Evolutionary conservation across 495 filamentous ascomycete species (phyloP).

Genomic region (Echria macrotheca): DNA sequence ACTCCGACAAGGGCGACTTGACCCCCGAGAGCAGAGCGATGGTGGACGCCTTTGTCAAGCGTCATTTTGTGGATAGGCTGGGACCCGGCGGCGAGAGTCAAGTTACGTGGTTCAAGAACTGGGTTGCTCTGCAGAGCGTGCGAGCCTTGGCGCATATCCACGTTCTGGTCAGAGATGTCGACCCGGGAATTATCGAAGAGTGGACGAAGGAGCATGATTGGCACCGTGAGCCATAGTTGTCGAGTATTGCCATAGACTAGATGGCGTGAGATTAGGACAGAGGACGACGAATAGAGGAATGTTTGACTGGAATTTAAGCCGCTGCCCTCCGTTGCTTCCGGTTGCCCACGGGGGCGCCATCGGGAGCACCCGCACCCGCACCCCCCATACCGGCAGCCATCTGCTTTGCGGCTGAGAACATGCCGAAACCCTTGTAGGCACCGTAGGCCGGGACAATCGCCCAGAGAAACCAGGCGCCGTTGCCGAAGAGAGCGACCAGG

Average conservation of each 20-base stretch:
- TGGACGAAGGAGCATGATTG: conserved; percentile 50
- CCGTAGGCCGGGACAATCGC: conserved; percentile 65
- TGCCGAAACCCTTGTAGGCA: conserved; percentile 60
- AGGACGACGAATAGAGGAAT: neutral
- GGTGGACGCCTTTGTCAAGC: conserved; percentile 62
- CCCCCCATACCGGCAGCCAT: conserved; percentile 50
- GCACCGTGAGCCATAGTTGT: conserved; percentile 21
- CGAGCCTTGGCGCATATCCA: conserved; percentile 64
- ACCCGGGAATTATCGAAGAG: conserved; percentile 51
- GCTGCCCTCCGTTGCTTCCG: conserved; percentile 45
- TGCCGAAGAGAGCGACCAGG: conserved; percentile 61
- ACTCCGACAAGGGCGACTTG: conserved; percentile 62
- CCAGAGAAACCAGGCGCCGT: conserved; percentile 74
- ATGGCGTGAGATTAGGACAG: too few relatives aligned
- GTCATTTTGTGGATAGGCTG: conserved; percentile 58
- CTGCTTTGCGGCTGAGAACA: conserved; percentile 59
- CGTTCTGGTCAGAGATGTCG: conserved; percentile 58
- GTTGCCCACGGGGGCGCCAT: conserved; percentile 37
- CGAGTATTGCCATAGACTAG: too few relatives aligned
- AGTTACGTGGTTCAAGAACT: conserved; percentile 94
- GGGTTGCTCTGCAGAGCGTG: conserved; percentile 83
- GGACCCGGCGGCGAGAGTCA: conserved; percentile 45
- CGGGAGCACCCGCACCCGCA: conserved; percentile 19
- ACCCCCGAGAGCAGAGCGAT: conserved; percentile 57
- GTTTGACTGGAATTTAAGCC: neutral